A percentile compares a stretch with the other conserved stretches of the same genome.
Conservation (phyloP, 1,284 basidiomycete species). For the Xerocomus subilludens region DNA sequence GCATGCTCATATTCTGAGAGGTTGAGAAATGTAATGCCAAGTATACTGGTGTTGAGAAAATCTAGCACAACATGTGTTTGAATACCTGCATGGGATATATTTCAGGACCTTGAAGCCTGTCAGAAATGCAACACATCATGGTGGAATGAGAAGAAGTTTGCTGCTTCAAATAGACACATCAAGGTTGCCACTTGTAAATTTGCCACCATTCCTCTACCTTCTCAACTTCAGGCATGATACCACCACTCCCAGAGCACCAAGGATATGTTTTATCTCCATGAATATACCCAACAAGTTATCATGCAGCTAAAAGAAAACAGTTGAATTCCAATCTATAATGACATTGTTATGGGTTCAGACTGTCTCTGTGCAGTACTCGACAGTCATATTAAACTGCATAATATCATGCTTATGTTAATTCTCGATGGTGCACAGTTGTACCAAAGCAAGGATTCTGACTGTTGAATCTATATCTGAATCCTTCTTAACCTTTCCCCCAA, state of each 20-base stretch:
- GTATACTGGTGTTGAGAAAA: no score
- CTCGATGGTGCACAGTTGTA: slow-evolving; percentile 1
- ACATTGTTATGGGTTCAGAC: not conserved
- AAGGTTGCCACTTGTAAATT: slow-evolving; percentile 45
- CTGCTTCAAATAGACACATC: no score
- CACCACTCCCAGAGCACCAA: not conserved
- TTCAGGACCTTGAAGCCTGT: no score
- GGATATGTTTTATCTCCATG: not conserved
- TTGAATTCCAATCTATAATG: not conserved
- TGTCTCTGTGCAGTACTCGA: not conserved
- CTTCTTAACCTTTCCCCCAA: slow-evolving; percentile 6
- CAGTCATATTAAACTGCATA: not conserved
- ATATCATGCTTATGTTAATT: not conserved
- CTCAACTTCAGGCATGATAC: slow-evolving; percentile 2
- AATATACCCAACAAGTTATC: not conserved
- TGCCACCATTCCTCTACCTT: slow-evolving; percentile 37
- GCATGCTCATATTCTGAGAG: no score
- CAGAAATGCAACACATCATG: no score
- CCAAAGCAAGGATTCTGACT: not conserved
- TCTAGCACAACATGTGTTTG: no score
- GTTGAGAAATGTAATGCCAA: no score
- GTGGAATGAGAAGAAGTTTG: no score
- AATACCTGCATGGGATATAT: no score
- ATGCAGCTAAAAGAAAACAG: no score
- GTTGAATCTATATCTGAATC: slow-evolving; percentile 29